Base-by-base conservation (phyloP, 2,329 filamentous ascomycete species). In the Aspergillus sp. region DNA sequence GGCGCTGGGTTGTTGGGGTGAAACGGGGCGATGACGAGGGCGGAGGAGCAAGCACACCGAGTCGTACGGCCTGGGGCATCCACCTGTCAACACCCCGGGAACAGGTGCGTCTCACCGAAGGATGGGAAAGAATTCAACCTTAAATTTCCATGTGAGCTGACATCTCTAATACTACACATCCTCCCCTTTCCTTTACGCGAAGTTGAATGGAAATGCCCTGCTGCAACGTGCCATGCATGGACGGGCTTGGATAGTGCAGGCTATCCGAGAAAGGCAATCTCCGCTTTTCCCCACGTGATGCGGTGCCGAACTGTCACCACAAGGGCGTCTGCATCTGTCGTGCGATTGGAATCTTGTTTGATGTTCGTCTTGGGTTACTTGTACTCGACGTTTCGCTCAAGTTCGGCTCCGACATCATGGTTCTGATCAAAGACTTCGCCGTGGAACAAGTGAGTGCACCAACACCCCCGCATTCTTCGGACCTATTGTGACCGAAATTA, bases 371-470 rank as follows among this genome's bases (percentile, higher is more conserved):
- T 15, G 22, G 23, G 13, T 3, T 48, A 23, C 5, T 48, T 28
- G 46, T 25, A 49, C 23, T 13, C 34, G 13, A 41, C 13, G 17
- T 22, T 6, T 22, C 22, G 38, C 19, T 22, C 19, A 3, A 41
- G 15, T 41, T 15, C 6, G 34, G 17, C 34, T 41, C 45, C 45
- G 17, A 41, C 64, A 70, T 46, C 54, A 80, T 80, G 78, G 78
- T 80, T 30, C 74, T 78, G 55, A 69, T 81, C 53, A 70, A 76
- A 54, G 69, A 74, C 23, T 81, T 81, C 59, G 77, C 76, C 15
- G 90, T 95, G 8, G 92, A 96, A 78, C 82, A 88, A 75, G 87
- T 87, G 80, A 67, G 76, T 77, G 64, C 67, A 64, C 34, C 53
- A 22, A 15, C 54, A 45, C 23, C 57, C 56, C 61, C 58, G 51